Evolutionary conservation across 768 basidiomycete genomes (phyloP).

Genomic region (Leucosporidium scottii): DNA sequence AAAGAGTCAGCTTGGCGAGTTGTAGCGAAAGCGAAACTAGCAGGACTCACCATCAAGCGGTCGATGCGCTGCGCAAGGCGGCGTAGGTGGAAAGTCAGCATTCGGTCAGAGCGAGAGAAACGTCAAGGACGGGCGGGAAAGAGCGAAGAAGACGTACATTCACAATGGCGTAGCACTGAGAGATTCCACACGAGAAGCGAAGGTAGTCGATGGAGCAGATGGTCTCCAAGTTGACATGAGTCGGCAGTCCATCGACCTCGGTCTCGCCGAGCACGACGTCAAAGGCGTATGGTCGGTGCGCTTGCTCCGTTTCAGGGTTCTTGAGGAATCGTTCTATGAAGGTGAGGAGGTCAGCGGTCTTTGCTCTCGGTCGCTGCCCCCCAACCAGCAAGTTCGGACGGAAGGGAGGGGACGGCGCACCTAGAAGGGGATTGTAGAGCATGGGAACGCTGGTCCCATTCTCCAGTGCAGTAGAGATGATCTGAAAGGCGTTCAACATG

Average conservation of each 20-base stretch:
- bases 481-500: slow-evolving; percentile 18
- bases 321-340: background rate
- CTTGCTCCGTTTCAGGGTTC: slow-evolving; percentile 15
- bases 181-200: slow-evolving; percentile 31
- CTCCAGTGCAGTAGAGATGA: slow-evolving; percentile 21
- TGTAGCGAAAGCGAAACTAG: background rate
- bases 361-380: too few relatives aligned
- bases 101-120: background rate
- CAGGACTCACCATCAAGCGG: slow-evolving; percentile 20
- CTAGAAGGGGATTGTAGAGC: slow-evolving; percentile 32
- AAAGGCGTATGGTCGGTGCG: slow-evolving; percentile 17
- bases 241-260: slow-evolving; percentile 25
- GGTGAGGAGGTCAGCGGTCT: too few relatives aligned
- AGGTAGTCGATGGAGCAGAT: slow-evolving; percentile 35
- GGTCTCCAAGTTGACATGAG: slow-evolving; percentile 27
- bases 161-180: slow-evolving; percentile 30
- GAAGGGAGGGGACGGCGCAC: slow-evolving; percentile 17
- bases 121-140: background rate
- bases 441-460: slow-evolving; percentile 18
- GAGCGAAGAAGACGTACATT: slow-evolving; percentile 19
- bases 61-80: slow-evolving; percentile 18
- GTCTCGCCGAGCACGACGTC: slow-evolving; percentile 23
- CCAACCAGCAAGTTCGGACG: too few relatives aligned
- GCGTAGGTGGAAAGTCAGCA: background rate
- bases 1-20: background rate